These are phyloP conservation scores for Emmonsiellopsis sp. DNA, from an alignment of 2,329 filamentous ascomycete species.

Conservation along the genomic window DNA sequence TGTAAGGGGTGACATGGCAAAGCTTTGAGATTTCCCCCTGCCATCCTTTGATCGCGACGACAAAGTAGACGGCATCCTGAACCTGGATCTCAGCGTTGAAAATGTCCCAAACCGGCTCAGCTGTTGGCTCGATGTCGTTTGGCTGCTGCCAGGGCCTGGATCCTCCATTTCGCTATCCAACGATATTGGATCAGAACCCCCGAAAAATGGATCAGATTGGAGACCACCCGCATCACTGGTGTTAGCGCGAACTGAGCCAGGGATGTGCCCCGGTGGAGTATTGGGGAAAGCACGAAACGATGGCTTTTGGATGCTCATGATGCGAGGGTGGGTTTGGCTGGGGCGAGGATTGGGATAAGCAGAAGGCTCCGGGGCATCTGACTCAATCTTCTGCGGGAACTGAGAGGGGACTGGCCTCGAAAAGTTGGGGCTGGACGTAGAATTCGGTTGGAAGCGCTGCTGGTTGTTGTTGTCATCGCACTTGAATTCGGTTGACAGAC, in stretches of 20 bases:
- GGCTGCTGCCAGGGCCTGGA: slow-evolving; percentile 11
- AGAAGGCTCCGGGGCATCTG: neutral
- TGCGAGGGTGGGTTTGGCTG: neutral
- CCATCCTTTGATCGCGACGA: slow-evolving; percentile 2
- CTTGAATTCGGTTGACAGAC: neutral
- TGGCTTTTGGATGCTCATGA: neutral
- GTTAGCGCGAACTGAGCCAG: neutral
- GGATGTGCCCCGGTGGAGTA: neutral
- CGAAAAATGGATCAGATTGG: neutral
- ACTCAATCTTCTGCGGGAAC: neutral
- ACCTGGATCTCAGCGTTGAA: slow-evolving; percentile 5
- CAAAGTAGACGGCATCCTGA: slow-evolving; percentile 4
- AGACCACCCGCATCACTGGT: neutral
- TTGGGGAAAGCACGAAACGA: too few relatives aligned
- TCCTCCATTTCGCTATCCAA: neutral
- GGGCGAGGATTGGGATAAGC: neutral
- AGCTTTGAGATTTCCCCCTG: neutral
- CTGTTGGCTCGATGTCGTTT: slow-evolving; percentile 10
- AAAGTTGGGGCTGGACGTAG: slow-evolving; percentile 8
- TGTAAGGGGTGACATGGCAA: neutral
- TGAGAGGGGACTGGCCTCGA: slow-evolving; percentile 3
- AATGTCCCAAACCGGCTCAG: slow-evolving; percentile 7
- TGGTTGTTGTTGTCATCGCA: neutral
- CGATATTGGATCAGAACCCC: neutral
- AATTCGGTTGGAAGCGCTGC: neutral